Evolutionary conservation across 2,329 filamentous ascomycete species (phyloP).

Genomic region (Davidsoniella australis): DNA sequence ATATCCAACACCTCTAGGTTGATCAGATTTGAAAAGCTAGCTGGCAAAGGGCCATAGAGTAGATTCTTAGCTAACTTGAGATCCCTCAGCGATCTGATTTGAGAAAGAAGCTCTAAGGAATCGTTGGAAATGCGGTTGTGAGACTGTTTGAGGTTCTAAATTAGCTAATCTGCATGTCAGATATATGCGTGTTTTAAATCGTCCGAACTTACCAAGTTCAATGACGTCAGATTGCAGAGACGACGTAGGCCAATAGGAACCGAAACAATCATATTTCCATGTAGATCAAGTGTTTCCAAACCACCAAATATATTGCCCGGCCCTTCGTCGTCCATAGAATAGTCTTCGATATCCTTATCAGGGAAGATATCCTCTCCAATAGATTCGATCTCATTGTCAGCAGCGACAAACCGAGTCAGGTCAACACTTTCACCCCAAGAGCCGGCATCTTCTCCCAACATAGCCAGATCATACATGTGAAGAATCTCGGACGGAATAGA

Average conservation of each 20-base stretch:
- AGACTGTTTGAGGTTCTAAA: conserved; percentile 31
- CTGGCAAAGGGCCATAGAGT: conserved; percentile 49
- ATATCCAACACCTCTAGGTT: conserved; percentile 69
- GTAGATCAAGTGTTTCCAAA: conserved; percentile 66
- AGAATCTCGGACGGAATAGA: conserved; percentile 69
- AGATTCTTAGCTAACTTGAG: conserved; percentile 67
- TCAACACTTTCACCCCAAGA: conserved; percentile 90
- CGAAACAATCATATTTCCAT: conserved; percentile 59
- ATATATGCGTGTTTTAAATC: neutral
- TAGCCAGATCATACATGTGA: conserved; percentile 75
- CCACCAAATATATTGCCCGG: conserved; percentile 64
- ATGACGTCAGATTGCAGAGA: conserved; percentile 54
- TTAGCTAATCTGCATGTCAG: conserved; percentile 11
- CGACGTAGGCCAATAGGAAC: conserved; percentile 62
- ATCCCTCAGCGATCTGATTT: conserved; percentile 58
- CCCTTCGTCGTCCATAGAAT: conserved; percentile 43
- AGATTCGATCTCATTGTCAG: conserved; percentile 71
- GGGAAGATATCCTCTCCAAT: conserved; percentile 66
- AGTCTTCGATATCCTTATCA: conserved; percentile 37
- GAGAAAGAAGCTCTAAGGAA: conserved; percentile 53
- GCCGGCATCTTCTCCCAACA: conserved; percentile 41
- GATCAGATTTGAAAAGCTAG: conserved; percentile 43
- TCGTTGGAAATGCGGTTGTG: conserved; percentile 64
- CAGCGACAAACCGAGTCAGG: conserved; percentile 64
- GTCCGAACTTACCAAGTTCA: conserved; percentile 55